Conservation (phyloP, 768 basidiomycete genomes). For the Boletus tomentosulus region DNA sequence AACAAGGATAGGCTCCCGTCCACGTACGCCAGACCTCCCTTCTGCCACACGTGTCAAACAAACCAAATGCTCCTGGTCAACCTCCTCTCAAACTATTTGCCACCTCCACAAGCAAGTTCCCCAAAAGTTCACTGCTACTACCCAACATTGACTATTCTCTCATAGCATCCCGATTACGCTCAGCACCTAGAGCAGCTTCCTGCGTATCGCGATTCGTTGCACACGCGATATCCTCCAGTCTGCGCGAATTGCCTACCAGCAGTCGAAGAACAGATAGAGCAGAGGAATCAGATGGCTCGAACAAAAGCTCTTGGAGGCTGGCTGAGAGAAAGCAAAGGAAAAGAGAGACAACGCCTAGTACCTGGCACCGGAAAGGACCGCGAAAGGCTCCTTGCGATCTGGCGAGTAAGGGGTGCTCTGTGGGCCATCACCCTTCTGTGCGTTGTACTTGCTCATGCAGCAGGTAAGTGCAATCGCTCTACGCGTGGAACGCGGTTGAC, state of each 20-base stretch:
- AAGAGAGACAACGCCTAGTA: slow-evolving; percentile 49
- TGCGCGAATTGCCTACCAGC: slow-evolving; percentile 71
- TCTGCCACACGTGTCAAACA: slow-evolving; percentile 88
- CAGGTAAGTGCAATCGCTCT: slow-evolving; percentile 38
- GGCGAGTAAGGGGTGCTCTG: slow-evolving; percentile 65
- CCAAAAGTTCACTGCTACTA: not conserved
- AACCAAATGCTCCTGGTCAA: slow-evolving; percentile 88
- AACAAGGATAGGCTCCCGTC: slow-evolving; percentile 67
- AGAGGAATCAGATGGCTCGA: slow-evolving; percentile 79
- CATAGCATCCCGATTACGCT: slow-evolving; percentile 72
- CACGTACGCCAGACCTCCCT: slow-evolving; percentile 52
- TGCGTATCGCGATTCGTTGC: slow-evolving; percentile 69
- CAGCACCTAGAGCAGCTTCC: slow-evolving; percentile 59
- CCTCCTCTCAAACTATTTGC: slow-evolving; percentile 86
- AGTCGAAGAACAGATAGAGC: slow-evolving; percentile 77
- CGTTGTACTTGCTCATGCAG: slow-evolving; percentile 39
- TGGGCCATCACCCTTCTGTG: slow-evolving; percentile 51
- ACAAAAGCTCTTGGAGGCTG: slow-evolving; percentile 70
- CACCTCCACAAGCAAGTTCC: slow-evolving; percentile 60
- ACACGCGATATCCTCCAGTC: slow-evolving; percentile 83
- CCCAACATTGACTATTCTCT: not conserved
- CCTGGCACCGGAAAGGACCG: slow-evolving; percentile 38
- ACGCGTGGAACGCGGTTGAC: slow-evolving; percentile 1
- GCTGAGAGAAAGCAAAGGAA: slow-evolving; percentile 64
- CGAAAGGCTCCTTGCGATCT: slow-evolving; percentile 51